These are phyloP conservation scores for Penicillium hordei DNA, from an alignment of 2,329 filamentous ascomycete genomes.

Conservation along the genomic window DNA sequence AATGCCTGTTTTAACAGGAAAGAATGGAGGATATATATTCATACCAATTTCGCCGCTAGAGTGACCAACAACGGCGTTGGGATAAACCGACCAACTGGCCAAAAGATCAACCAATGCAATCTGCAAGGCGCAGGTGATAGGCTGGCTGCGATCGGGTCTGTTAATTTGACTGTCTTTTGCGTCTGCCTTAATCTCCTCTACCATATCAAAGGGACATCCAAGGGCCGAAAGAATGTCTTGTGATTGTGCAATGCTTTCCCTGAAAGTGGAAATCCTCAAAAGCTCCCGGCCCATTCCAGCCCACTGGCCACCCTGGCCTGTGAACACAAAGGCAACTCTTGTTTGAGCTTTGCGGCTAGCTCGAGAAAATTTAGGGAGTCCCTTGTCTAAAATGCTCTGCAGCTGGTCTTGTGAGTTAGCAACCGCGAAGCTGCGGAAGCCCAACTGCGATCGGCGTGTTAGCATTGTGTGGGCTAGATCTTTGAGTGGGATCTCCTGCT, in stretches of 20 bases:
- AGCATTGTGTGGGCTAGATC: conserved; percentile 20
- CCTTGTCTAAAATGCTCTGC: conserved; percentile 7
- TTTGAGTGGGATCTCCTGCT: conserved; percentile 7
- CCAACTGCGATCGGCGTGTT: conserved; percentile 19
- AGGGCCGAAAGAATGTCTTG: conserved; percentile 13
- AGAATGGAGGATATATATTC: background rate
- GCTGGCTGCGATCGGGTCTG: conserved; percentile 29
- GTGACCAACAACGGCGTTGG: conserved; percentile 29
- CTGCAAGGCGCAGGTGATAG: conserved; percentile 26
- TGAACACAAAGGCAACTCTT: conserved; percentile 37
- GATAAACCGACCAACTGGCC: conserved; percentile 18
- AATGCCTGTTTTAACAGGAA: background rate
- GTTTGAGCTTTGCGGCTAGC: conserved; percentile 17
- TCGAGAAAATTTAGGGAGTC: conserved; percentile 15
- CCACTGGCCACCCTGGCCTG: conserved; percentile 49
- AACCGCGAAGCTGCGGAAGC: conserved; percentile 22
- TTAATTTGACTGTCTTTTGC: conserved; percentile 18
- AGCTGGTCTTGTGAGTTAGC: conserved; percentile 16
- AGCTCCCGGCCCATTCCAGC: conserved; percentile 44
- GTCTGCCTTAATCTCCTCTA: conserved; percentile 21
- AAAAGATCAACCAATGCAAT: conserved; percentile 30
- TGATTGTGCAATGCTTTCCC: conserved; percentile 9
- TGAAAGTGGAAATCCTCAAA: conserved; percentile 22
- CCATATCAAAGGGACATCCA: conserved; percentile 29
- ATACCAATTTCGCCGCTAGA: conserved; percentile 34